Evolutionary conservation across 805 yeast genomes (phyloP).

Genomic region (Lipomyces oligophaga): DNA sequence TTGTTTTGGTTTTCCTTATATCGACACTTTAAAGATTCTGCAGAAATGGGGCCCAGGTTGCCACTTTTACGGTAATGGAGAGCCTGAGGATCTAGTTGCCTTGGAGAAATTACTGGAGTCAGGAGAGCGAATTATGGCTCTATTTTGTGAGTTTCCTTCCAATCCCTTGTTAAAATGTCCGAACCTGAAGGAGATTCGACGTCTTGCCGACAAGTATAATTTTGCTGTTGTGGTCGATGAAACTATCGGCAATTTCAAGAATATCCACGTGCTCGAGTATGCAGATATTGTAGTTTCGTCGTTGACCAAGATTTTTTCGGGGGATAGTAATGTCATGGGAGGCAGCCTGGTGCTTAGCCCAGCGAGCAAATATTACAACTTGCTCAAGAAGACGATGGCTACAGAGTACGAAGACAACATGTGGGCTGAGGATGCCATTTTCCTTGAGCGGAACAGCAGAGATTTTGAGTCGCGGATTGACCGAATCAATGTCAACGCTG

Average conservation of each 20-base stretch:
- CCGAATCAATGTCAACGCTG: slow-evolving; percentile 41
- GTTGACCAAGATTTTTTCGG: slow-evolving; percentile 86
- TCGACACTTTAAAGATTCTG: slow-evolving; percentile 82
- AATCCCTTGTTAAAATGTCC: slow-evolving; percentile 90
- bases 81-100: slow-evolving; percentile 57
- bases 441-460: slow-evolving; percentile 86
- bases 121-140: slow-evolving; percentile 66
- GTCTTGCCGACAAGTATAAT: slow-evolving; percentile 61
- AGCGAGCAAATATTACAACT: slow-evolving; percentile 47
- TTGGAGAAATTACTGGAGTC: slow-evolving; percentile 57
- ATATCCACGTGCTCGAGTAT: slow-evolving; percentile 72
- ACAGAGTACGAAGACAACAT: slow-evolving; percentile 67
- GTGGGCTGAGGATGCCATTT: slow-evolving; percentile 94
- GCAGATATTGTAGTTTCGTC: slow-evolving; percentile 87
- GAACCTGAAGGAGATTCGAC: slow-evolving; percentile 59
- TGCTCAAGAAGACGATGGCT: slow-evolving; percentile 48
- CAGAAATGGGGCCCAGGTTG: slow-evolving; percentile 91
- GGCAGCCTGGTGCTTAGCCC: slow-evolving; percentile 81
- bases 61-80: slow-evolving; percentile 80
- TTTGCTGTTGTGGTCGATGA: slow-evolving; percentile 89
- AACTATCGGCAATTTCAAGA: slow-evolving; percentile 86
- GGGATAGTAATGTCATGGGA: slow-evolving; percentile 94
- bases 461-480: slow-evolving; percentile 68
- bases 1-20: slow-evolving; percentile 95
- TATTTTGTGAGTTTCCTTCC: slow-evolving; percentile 92